Conservation (phyloP, 108 stramenopile genomes). For the Skeletonema costatum region DNA sequence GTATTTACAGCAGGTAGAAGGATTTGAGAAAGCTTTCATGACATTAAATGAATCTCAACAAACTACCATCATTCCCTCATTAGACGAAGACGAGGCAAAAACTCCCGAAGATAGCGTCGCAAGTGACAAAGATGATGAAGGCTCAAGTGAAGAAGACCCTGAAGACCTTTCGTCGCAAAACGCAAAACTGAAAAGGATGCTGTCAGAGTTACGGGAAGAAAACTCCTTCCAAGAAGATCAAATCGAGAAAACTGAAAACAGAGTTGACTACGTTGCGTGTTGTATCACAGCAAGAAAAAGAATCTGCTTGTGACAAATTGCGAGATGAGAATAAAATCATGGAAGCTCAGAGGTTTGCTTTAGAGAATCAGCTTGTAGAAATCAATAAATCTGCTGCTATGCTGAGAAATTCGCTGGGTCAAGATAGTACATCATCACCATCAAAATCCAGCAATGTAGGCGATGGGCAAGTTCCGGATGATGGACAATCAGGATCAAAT, state of each 20-base stretch:
- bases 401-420: constrained; percentile 11
- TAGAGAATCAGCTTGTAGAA: constrained; percentile 47
- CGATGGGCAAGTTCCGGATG: neutral
- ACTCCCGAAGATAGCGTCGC: neutral
- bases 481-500: constrained; percentile 10
- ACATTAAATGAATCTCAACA: constrained; percentile 26
- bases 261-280: constrained; percentile 28
- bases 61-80: neutral
- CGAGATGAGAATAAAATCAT: constrained; percentile 30
- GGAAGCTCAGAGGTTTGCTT: constrained; percentile 23
- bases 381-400: constrained; percentile 33
- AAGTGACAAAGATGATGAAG: constrained; percentile 5
- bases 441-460: neutral
- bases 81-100: neutral
- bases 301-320: constrained; percentile 18
- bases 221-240: constrained; percentile 37
- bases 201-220: constrained; percentile 17
- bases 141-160: constrained; percentile 6
- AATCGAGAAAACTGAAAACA: constrained; percentile 32
- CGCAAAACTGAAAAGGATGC: constrained; percentile 14
- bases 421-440: neutral
- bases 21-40: constrained; percentile 32
- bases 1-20: constrained; percentile 27
- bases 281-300: constrained; percentile 38
- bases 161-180: constrained; percentile 14